Evolutionary conservation across 495 filamentous ascomycete species (phyloP).

Genomic region (Hyphodiscus hymeniophilus): DNA sequence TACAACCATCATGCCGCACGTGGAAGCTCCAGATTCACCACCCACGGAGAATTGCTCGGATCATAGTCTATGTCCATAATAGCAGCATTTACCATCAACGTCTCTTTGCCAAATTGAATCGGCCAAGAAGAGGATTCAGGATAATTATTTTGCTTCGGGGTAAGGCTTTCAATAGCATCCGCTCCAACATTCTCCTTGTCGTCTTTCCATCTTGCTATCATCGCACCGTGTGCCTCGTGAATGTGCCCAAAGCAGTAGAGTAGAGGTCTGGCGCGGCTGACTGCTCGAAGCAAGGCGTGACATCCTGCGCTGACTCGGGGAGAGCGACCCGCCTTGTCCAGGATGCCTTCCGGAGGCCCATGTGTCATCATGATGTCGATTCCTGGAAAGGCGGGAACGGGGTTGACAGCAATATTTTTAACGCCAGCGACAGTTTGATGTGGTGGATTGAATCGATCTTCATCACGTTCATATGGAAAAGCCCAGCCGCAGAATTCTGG

Average conservation of each 20-base stretch:
- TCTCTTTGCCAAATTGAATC: constrained; percentile 44
- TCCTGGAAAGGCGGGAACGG: constrained; percentile 35
- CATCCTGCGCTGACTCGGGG: constrained; percentile 41
- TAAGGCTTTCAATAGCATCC: constrained; percentile 30
- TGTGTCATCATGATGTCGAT: constrained; percentile 69
- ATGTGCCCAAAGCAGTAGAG: constrained; percentile 72
- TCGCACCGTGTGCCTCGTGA: constrained; percentile 65
- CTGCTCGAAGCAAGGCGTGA: constrained; percentile 44
- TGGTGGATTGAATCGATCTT: constrained; percentile 31
- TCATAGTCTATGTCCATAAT: constrained; percentile 26
- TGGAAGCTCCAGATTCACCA: not conserved
- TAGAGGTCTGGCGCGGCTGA: constrained; percentile 42
- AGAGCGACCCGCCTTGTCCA: constrained; percentile 48
- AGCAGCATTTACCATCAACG: constrained; percentile 67
- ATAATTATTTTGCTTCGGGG: constrained; percentile 34
- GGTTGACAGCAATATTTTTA: constrained; percentile 25
- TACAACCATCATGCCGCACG: no score
- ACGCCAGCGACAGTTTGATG: constrained; percentile 20
- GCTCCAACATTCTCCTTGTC: constrained; percentile 29
- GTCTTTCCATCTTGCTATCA: constrained; percentile 45
- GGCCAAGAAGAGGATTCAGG: constrained; percentile 30
- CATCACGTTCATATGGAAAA: constrained; percentile 48
- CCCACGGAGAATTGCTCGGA: constrained; percentile 3
- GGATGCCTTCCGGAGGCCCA: constrained; percentile 53
- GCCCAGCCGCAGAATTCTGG: constrained; percentile 52